Evolutionary conservation across 331 rosid genomes (phyloP).

Genomic region (Pyracantha coccinea): DNA sequence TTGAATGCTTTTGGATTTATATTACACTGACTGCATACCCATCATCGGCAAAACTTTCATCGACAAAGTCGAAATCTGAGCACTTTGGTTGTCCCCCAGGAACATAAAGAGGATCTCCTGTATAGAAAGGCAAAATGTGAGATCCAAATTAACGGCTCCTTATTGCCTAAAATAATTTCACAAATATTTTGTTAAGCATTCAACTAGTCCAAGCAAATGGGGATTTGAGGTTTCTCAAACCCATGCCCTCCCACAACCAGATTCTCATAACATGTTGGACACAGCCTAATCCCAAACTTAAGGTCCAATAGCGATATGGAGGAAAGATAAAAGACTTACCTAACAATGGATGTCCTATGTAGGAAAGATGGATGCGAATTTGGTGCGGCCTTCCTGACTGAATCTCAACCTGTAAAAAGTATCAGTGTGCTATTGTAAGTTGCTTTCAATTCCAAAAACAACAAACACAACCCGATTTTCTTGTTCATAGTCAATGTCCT

Average conservation of each 20-base stretch:
- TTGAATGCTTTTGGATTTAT: neutral
- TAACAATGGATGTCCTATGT: slow-evolving; percentile 73
- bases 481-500: neutral
- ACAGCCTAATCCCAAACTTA: too few relatives aligned
- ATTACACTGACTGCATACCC: slow-evolving; percentile 46
- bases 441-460: neutral
- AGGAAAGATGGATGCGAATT: slow-evolving; percentile 92
- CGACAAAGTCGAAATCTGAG: slow-evolving; percentile 33
- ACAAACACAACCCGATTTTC: neutral
- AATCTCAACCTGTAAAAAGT: slow-evolving; percentile 67
- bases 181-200: neutral
- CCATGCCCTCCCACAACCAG: neutral
- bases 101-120: slow-evolving; percentile 87
- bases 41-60: slow-evolving; percentile 61
- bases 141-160: neutral
- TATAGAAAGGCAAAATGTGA: neutral
- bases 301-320: neutral
- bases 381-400: slow-evolving; percentile 96
- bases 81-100: slow-evolving; percentile 75
- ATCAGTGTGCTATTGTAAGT: neutral
- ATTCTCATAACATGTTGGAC: too few relatives aligned
- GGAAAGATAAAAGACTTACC: slow-evolving; percentile 49
- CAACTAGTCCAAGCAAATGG: neutral
- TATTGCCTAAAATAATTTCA: neutral
- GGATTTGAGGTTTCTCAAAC: neutral